These are phyloP conservation scores for Carex pumila DNA, from an alignment of 176 grass and related monocot species.

Conservation along the genomic window DNA sequence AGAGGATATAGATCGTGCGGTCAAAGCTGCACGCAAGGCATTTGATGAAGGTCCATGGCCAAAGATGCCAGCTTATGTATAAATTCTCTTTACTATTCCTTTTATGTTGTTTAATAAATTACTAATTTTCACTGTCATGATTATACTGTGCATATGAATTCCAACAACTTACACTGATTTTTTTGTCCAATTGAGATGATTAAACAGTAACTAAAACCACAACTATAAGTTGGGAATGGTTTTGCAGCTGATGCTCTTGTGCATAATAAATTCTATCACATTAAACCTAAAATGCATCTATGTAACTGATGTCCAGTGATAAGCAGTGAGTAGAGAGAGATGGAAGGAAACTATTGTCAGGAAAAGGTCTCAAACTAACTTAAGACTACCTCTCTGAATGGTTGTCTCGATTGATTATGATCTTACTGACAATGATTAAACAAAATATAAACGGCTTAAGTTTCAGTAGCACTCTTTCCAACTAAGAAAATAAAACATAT, in stretches of 20 bases:
- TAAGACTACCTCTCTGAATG: background rate
- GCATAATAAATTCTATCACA: background rate
- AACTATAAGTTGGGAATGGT: background rate
- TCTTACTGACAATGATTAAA: no score
- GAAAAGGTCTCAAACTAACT: background rate
- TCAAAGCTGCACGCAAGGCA: conserved; percentile 57
- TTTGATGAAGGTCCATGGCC: conserved; percentile 92
- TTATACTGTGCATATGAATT: background rate
- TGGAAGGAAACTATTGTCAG: background rate
- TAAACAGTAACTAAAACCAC: background rate
- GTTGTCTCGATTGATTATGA: no score
- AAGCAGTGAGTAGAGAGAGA: background rate
- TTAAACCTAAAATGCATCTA: background rate
- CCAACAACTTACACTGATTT: no score
- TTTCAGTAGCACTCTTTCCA: no score
- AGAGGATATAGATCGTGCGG: conserved; percentile 51
- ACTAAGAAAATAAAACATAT: no score
- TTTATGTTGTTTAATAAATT: background rate
- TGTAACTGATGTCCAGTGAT: background rate
- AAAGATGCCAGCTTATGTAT: conserved; percentile 38
- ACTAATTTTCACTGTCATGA: background rate
- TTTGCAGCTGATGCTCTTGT: background rate
- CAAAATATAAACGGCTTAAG: no score
- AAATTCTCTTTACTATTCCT: background rate
- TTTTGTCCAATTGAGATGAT: no score